Evolutionary conservation across 306 rosid species (phyloP), one percentile per base, ranked within the genome.

Genomic region (Vachellia pachyceras): DNA sequence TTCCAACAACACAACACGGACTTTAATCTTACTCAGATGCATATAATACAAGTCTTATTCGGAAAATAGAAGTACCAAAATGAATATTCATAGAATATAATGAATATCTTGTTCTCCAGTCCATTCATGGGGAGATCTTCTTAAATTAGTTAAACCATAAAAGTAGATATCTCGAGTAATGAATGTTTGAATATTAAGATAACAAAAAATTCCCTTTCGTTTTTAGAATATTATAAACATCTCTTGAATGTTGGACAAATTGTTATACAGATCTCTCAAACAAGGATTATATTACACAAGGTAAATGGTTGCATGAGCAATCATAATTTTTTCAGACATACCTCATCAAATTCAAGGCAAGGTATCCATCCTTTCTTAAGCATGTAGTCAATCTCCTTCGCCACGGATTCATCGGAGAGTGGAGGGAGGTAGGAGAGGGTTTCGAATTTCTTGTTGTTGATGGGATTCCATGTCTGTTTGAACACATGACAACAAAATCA

Each of bases 261-360:
- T 55, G 20, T 55, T 55, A n/a, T 3, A 55, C 11, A 55, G 25
- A 54, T 54, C 20, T 54, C 63, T 55, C 13, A 20, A n/a, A 54
- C 25, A 54, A n/a, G 20, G 20, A 18, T 13, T 20, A 22, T n/a
- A n/a, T 20, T 7, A n/a, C 5, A 55, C 61, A 55, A 55, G 61
- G 61, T 20, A 49, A 57, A 25, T 13, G 11, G n/a, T 29, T 6
- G 7, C 18, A 61, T 35, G 23, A 15, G 69, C 23, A 15, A 36
- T 13, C 18, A 64, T 35, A 36, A 29, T 29, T 13, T 57, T 37
- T 14, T 71, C 44, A 44, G 76, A 57, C 88, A 76, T 23, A 92
- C 95, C 92, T 86, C 88, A 74, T 89, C 95, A 80, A 92, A 92
- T 78, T 92, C 95, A 80, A 92, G 92, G 90, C 95, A 92, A 77